Percentiles rank a stretch among this genome's conserved stretches.
Conservation (phyloP, 176 grass and related monocot genomes). For the Ananas comosus region DNA sequence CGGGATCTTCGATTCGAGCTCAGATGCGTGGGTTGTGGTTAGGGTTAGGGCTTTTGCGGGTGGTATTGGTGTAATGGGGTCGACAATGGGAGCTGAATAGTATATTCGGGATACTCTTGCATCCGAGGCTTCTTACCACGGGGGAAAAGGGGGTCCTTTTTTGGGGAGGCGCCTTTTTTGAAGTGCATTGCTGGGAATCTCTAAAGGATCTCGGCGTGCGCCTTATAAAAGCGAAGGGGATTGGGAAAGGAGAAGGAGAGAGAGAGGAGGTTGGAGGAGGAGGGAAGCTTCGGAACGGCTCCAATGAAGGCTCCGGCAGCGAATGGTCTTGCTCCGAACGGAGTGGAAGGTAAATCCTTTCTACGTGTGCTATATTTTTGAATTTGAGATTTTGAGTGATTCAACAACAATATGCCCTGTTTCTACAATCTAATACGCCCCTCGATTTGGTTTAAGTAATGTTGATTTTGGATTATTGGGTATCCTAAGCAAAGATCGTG, state of each 20-base stretch:
- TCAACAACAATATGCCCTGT: not conserved
- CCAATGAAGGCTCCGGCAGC: conserved; percentile 40
- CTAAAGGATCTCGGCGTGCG: conserved; percentile 28
- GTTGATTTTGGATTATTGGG: too few species aligned
- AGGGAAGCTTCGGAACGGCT: conserved; percentile 9
- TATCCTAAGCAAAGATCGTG: too few species aligned
- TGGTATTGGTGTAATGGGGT: conserved; percentile 4
- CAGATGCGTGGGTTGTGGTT: conserved; percentile 5
- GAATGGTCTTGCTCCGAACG: conserved; percentile 31
- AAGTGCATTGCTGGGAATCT: conserved; percentile 18
- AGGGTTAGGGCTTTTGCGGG: conserved; percentile 7
- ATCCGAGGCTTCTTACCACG: conserved; percentile 23
- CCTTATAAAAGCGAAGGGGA: conserved; percentile 15
- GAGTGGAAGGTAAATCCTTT: conserved; percentile 26
- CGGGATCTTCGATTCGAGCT: conserved; percentile 8
- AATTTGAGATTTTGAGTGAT: not conserved
- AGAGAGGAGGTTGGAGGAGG: conserved; percentile 6
- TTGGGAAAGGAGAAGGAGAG: conserved; percentile 8
- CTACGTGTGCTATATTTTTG: not conserved
- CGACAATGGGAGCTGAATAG: conserved; percentile 5
- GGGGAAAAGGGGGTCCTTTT: conserved; percentile 14
- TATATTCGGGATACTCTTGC: conserved; percentile 22
- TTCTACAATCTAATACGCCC: not conserved
- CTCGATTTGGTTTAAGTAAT: not conserved
- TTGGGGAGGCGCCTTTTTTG: conserved; percentile 23